phyloP scores from a whole-genome alignment of 257 asterid species.

The Jasminum sambac region DNA sequence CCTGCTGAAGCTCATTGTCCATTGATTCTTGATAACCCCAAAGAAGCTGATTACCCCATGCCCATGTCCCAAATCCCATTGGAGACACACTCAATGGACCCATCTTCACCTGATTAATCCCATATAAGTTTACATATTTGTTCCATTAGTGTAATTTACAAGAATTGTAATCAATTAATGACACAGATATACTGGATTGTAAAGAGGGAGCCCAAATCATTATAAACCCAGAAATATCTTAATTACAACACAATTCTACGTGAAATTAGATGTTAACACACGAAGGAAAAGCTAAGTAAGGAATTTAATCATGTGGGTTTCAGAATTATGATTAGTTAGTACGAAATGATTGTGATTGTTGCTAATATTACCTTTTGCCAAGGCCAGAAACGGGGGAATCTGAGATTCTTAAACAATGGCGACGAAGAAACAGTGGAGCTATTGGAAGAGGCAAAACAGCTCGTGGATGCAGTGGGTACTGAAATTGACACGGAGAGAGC shows the following conservation, averaged over 20 bases:
- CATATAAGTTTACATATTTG: background rate
- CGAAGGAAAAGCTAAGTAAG: background rate
- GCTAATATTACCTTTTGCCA: conserved; percentile 84
- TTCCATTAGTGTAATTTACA: background rate
- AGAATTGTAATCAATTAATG: background rate
- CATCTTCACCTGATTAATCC: conserved; percentile 61
- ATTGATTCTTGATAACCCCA: conserved; percentile 95
- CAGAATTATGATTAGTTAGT: background rate
- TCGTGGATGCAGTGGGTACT: conserved; percentile 36
- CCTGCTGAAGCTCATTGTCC: conserved; percentile 82
- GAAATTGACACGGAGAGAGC: conserved; percentile 42
- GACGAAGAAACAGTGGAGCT: conserved; percentile 43
- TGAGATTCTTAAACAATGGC: conserved; percentile 44
- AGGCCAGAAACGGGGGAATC: conserved; percentile 89
- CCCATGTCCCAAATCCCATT: conserved; percentile 99
- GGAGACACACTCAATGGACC: conserved; percentile 86
- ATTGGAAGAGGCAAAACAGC: conserved; percentile 41
- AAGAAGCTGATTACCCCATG: conserved; percentile 96
- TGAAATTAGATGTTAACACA: background rate
- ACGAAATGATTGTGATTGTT: background rate
- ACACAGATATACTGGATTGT: background rate
- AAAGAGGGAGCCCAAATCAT: background rate
- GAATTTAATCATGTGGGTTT: background rate
- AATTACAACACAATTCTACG: background rate
- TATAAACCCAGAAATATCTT: background rate